Evolutionary conservation across 495 filamentous ascomycete species (phyloP).

Genomic region (Echria macrotheca): DNA sequence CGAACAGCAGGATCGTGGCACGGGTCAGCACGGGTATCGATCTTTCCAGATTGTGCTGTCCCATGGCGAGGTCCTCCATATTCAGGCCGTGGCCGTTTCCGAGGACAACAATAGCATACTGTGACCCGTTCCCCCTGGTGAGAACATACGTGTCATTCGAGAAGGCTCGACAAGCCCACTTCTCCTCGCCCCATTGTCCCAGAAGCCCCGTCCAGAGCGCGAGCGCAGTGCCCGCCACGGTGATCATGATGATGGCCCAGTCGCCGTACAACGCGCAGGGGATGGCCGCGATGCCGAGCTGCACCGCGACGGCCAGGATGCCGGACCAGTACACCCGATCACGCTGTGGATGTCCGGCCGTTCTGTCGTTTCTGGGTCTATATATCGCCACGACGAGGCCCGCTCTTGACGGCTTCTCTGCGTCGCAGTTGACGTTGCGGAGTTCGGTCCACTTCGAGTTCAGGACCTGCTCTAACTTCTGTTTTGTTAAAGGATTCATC

Average conservation of each 20-base stretch:
- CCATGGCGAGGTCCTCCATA: slow-evolving; percentile 41
- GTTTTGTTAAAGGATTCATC: slow-evolving; percentile 12
- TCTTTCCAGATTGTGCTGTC: background rate
- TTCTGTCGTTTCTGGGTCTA: background rate
- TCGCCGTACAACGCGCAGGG: slow-evolving; percentile 36
- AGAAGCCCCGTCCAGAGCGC: slow-evolving; percentile 30
- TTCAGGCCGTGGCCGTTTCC: slow-evolving; percentile 36
- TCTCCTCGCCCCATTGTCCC: slow-evolving; percentile 48
- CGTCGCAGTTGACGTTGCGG: background rate
- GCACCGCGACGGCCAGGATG: slow-evolving; percentile 30
- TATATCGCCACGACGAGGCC: background rate
- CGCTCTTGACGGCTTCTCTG: slow-evolving; percentile 3
- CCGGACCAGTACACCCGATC: slow-evolving; percentile 9
- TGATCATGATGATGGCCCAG: slow-evolving; percentile 44
- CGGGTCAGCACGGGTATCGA: background rate
- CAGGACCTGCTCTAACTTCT: slow-evolving; percentile 1
- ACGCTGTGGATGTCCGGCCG: background rate
- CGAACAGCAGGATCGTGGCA: background rate
- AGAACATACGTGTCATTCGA: slow-evolving; percentile 29
- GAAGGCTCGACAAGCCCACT: slow-evolving; percentile 38
- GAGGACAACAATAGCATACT: slow-evolving; percentile 40
- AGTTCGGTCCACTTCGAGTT: background rate
- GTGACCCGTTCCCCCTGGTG: slow-evolving; percentile 41
- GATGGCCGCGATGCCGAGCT: slow-evolving; percentile 43
- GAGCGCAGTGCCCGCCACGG: slow-evolving; percentile 34